Base-by-base conservation (phyloP, 116 monocot genomes). In the Cymodocea nodosa region DNA sequence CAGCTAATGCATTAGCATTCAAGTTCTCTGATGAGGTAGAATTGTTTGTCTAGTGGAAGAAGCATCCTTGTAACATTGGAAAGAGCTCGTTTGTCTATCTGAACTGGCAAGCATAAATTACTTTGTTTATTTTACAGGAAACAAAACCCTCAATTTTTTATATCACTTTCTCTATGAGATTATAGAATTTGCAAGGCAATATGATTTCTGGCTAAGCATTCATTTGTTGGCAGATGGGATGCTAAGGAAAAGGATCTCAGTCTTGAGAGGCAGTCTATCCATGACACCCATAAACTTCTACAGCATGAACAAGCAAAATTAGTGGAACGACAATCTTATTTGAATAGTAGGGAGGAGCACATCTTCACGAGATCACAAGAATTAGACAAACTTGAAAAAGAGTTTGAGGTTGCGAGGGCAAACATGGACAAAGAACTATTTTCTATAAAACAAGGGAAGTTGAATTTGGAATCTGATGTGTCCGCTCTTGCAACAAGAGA, bases 271-370 rank as follows among this genome's bases (percentile, higher is more conserved):
- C 78, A 88, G 58, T 76, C 73, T 19, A 63, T 97, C 19, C 73
- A 70, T 78, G 88, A 91, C 19, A 82, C 82, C 44, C 85, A 88
- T 63, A 85, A 78, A 71, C 37, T 87, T 68, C 67, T 97, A 72
- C 73, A 84, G 68, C 70, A 84, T 66, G 81, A 85, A 67, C 85
- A 91, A 71, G 80, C 87, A 70, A 76, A 72, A 23, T 75, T 85
- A 62, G 30, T 80, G 36, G 83, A 87, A 59, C 64, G 70, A 34
- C 78, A 97, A 62, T 64, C 63, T 11, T 66, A 78, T 15, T 58
- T 97, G 15, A 85, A 82, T 71, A 85, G 87, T 61, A 77, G 85
- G 62, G 97, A 97, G 59, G 85, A 83, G 51, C 68, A 73, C 48
- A 78, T 83, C 35, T 69, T 79, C 66, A 69, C 62, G 37, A 87